Percentiles rank a stretch among this genome's conserved stretches.
Evolutionary conservation across 108 stramenopile genomes (phyloP).

Genomic region (Mayamaea pseudoterrestris): DNA sequence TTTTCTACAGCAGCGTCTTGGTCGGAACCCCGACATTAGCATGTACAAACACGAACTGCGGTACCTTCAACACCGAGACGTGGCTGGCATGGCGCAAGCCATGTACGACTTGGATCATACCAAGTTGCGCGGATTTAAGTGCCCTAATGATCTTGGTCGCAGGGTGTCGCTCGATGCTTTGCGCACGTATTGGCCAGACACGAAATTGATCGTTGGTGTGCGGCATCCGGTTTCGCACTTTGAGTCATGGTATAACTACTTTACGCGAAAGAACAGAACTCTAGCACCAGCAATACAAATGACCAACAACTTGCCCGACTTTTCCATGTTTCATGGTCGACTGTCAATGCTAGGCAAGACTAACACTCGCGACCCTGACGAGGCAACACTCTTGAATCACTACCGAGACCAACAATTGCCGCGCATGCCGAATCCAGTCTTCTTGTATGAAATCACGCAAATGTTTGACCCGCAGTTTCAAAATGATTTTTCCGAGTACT

Average conservation of each 20-base stretch:
- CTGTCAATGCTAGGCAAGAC: constrained; percentile 6
- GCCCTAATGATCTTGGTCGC: neutral
- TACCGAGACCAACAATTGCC: neutral
- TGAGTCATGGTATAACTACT: constrained; percentile 17
- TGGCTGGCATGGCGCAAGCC: neutral
- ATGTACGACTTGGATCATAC: neutral
- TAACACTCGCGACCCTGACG: neutral
- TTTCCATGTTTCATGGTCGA: constrained; percentile 1
- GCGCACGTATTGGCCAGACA: constrained; percentile 7
- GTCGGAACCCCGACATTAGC: constrained; percentile 1
- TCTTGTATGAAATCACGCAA: constrained; percentile 13
- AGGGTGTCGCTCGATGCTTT: neutral
- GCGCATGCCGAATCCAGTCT: constrained; percentile 7
- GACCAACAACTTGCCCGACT: neutral
- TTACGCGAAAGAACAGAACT: too few species aligned
- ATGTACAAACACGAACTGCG: neutral
- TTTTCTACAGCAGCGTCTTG: neutral
- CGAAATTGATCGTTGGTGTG: constrained; percentile 12
- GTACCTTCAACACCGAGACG: neutral
- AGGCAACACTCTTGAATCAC: constrained; percentile 1
- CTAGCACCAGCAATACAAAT: too few species aligned
- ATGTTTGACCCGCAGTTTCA: constrained; percentile 10
- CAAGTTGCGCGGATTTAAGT: neutral
- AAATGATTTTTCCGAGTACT: constrained; percentile 9
- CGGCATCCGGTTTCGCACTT: constrained; percentile 17